Conservation (phyloP, 225 moss, liverwort and hornwort species). For the Sphagnum tenellum region DNA sequence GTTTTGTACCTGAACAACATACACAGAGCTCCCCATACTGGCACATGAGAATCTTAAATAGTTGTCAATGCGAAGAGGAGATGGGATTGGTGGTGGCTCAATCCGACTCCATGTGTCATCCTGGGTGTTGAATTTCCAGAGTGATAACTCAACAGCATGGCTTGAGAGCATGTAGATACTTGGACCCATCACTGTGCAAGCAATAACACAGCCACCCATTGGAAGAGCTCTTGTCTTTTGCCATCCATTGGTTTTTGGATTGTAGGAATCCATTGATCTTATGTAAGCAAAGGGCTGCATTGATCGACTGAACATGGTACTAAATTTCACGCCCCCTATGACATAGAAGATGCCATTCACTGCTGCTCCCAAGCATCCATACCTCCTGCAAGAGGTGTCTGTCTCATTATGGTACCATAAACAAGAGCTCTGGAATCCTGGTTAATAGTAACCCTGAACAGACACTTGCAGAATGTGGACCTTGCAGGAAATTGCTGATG, state of each 20-base stretch:
- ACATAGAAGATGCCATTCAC: constrained; percentile 79
- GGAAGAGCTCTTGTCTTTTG: constrained; percentile 61
- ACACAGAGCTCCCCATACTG: constrained; percentile 69
- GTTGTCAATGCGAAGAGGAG: constrained; percentile 69
- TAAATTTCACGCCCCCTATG: constrained; percentile 70
- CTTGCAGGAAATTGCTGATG: no score
- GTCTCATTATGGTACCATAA: no score
- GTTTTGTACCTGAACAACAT: constrained; percentile 51
- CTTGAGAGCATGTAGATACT: constrained; percentile 84
- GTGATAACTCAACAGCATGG: constrained; percentile 68
- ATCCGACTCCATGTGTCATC: constrained; percentile 56
- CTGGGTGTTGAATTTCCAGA: constrained; percentile 74
- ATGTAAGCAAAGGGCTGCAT: constrained; percentile 69
- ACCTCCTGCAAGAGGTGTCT: constrained; percentile 29
- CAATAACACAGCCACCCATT: constrained; percentile 79
- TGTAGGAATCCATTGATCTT: constrained; percentile 71
- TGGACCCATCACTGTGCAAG: constrained; percentile 67
- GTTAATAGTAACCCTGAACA: no score
- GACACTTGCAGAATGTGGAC: no score
- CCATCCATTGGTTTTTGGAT: constrained; percentile 57
- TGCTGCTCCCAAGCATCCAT: constrained; percentile 77
- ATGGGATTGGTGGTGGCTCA: constrained; percentile 66
- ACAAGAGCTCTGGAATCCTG: no score
- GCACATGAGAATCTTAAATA: constrained; percentile 74
- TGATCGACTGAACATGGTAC: constrained; percentile 57